Conservation (phyloP, 2,329 filamentous ascomycete genomes). For the Lasiodiplodia sp. region DNA sequence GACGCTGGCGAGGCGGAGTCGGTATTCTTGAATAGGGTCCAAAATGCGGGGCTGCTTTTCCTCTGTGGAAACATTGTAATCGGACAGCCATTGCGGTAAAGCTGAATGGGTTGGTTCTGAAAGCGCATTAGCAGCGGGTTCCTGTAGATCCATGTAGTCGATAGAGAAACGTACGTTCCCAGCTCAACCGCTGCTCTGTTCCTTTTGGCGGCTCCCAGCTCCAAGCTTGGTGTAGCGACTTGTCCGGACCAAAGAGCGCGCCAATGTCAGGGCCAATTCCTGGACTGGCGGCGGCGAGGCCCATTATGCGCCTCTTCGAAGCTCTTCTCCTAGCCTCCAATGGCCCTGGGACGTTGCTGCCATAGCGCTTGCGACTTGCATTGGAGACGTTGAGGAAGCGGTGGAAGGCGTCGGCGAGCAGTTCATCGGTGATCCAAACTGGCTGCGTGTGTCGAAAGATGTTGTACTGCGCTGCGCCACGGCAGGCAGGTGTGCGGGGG, state of each 20-base stretch:
- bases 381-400: conserved; percentile 49
- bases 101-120: neutral
- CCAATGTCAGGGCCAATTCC: conserved; percentile 16
- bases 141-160: no score
- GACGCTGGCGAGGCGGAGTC: neutral
- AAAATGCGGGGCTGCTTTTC: neutral
- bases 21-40: conserved; percentile 2
- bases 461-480: conserved; percentile 56
- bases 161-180: neutral
- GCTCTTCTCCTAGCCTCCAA: conserved; percentile 66
- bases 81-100: conserved; percentile 17
- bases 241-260: conserved; percentile 24
- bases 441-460: conserved; percentile 51
- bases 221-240: conserved; percentile 8
- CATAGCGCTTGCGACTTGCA: conserved; percentile 60
- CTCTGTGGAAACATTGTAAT: neutral
- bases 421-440: conserved; percentile 67
- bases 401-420: conserved; percentile 59
- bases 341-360: conserved; percentile 68
- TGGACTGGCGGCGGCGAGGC: conserved; percentile 45
- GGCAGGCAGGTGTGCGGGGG: conserved; percentile 57
- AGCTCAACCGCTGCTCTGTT: conserved; percentile 5
- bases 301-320: conserved; percentile 63
- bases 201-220: conserved; percentile 21
- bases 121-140: neutral